Evolutionary conservation across 306 rosid species (phyloP).

Genomic region (Citrullus amarus): DNA sequence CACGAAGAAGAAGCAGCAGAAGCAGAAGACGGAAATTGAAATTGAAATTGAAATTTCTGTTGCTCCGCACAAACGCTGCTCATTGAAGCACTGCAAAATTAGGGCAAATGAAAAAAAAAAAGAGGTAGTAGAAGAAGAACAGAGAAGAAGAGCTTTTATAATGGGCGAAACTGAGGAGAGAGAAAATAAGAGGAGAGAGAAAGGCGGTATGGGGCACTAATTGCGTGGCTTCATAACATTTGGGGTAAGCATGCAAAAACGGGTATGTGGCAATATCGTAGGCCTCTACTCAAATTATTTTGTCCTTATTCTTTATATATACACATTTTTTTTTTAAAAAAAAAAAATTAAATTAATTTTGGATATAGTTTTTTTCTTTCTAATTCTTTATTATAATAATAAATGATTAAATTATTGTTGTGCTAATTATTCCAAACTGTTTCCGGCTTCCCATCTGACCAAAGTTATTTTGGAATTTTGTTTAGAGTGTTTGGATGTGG

Average conservation of each 20-base stretch:
- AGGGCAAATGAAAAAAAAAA: neutral
- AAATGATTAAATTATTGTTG: neutral
- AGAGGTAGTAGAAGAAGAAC: slow-evolving; percentile 15
- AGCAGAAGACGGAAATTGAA: slow-evolving; percentile 28
- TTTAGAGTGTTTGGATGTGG: neutral
- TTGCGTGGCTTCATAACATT: slow-evolving; percentile 56
- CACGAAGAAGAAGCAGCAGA: neutral
- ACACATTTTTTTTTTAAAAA: no score
- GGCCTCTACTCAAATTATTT: neutral
- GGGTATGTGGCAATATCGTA: slow-evolving; percentile 56
- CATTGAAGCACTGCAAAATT: slow-evolving; percentile 16
- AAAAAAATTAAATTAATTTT: neutral
- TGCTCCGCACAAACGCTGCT: slow-evolving; percentile 28
- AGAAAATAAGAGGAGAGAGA: neutral
- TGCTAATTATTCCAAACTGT: neutral
- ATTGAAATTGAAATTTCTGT: slow-evolving; percentile 39
- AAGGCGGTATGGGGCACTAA: slow-evolving; percentile 22
- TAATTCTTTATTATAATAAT: neutral
- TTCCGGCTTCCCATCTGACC: neutral
- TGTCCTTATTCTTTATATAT: neutral
- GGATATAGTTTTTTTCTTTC: neutral
- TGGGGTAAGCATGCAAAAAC: slow-evolving; percentile 61
- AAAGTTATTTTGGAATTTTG: neutral
- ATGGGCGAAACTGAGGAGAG: slow-evolving; percentile 6
- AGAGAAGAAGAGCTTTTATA: slow-evolving; percentile 27